phyloP scores from a whole-genome alignment of 75 land plant species.

The Chamaecyparis obtusa region DNA sequence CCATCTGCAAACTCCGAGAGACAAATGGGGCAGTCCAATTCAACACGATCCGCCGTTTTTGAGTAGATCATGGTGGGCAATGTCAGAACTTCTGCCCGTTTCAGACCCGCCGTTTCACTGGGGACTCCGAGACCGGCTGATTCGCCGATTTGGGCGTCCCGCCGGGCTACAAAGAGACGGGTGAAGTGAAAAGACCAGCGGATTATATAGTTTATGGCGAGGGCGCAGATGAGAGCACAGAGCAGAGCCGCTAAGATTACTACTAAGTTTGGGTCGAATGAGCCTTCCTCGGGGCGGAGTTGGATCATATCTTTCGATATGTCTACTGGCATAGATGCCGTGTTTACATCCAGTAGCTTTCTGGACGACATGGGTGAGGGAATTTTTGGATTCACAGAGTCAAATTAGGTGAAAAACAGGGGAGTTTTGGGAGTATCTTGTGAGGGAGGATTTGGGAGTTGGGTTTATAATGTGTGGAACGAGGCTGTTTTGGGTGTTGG shows the following conservation, averaged over 20 bases:
- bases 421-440: neutral
- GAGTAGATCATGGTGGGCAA: conserved; percentile 26
- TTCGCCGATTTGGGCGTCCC: neutral
- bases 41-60: neutral
- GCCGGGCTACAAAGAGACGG: neutral
- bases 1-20: conserved; percentile 28
- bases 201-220: neutral
- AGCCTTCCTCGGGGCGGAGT: neutral
- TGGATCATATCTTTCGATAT: neutral
- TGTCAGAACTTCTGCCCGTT: conserved; percentile 28
- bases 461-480: neutral
- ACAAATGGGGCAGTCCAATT: conserved; percentile 34
- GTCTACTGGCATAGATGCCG: neutral
- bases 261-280: neutral
- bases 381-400: neutral
- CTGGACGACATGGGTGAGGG: neutral
- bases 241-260: conserved; percentile 8
- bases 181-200: conserved; percentile 6
- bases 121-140: neutral
- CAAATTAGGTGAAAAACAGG: neutral
- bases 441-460: neutral
- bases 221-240: conserved; percentile 7
- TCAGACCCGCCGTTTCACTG: conserved; percentile 28
- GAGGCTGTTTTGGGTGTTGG: neutral
- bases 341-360: neutral